phyloP scores from a whole-genome alignment of 257 asterid genomes.

The Primulina eburnea region DNA sequence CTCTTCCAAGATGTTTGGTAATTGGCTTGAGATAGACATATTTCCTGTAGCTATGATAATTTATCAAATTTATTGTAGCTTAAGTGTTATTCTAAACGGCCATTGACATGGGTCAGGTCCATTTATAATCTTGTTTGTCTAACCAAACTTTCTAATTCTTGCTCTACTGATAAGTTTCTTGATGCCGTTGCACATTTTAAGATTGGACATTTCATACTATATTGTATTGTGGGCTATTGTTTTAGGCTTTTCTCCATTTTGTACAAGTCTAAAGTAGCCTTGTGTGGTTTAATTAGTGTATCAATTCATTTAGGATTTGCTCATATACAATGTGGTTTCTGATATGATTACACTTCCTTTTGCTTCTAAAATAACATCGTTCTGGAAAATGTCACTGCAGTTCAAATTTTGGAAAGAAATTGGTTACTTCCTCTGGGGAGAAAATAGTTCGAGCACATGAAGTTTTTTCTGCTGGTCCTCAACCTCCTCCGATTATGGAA shows the following conservation, averaged over 20 bases:
- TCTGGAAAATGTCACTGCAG: conserved; percentile 43
- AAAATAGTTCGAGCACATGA: conserved; percentile 63
- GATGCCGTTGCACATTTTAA: too few relatives aligned
- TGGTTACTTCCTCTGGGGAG: conserved; percentile 61
- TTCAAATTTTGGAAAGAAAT: conserved; percentile 68
- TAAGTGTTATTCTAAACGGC: background rate
- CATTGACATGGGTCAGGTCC: background rate
- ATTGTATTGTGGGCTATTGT: too few relatives aligned
- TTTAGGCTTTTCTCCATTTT: background rate
- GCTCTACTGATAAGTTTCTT: background rate
- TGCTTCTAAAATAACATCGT: conserved; percentile 13
- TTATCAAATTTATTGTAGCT: background rate
- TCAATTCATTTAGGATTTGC: background rate
- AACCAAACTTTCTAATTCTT: too few relatives aligned
- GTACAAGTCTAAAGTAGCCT: background rate
- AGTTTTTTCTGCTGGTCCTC: conserved; percentile 81
- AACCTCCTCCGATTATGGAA: conserved; percentile 63
- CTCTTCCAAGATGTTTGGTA: conserved; percentile 93
- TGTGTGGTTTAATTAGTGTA: conserved; percentile 12
- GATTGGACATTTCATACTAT: too few relatives aligned
- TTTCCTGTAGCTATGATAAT: background rate
- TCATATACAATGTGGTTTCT: conserved; percentile 7
- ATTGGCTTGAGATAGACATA: conserved; percentile 25
- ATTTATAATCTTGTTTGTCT: conserved; percentile 9
- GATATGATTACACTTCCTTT: conserved; percentile 20